A percentile compares a stretch with the other conserved stretches of the same genome.
Conservation (phyloP, 768 basidiomycete species). For the Crassisporium funariophilum region DNA sequence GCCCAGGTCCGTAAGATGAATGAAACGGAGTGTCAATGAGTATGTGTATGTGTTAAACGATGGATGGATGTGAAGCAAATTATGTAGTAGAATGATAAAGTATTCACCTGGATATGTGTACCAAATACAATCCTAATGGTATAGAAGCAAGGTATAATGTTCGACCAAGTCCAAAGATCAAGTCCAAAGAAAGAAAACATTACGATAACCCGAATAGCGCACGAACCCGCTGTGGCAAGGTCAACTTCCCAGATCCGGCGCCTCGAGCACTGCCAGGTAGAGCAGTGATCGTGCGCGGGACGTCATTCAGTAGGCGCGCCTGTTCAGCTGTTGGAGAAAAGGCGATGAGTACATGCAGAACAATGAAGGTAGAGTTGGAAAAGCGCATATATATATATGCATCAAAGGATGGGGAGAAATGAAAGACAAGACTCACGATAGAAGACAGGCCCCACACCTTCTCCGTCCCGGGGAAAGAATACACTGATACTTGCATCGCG, state of each 20-base stretch:
- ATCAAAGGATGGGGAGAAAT: not conserved
- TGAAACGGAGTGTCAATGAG: too few species aligned
- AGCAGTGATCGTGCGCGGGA: constrained; percentile 24
- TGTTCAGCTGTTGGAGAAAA: constrained; percentile 23
- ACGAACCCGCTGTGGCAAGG: constrained; percentile 30
- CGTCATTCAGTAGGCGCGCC: constrained; percentile 17
- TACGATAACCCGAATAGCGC: constrained; percentile 14
- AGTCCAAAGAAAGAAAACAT: not conserved
- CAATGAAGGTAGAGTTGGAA: not conserved
- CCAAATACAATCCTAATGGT: too few species aligned
- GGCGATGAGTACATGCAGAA: too few species aligned
- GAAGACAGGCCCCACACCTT: constrained; percentile 29
- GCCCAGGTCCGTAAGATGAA: too few species aligned
- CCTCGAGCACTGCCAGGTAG: constrained; percentile 12
- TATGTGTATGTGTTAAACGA: too few species aligned
- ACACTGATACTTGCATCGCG: constrained; percentile 31
- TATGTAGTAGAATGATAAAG: too few species aligned
- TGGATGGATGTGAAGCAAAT: too few species aligned
- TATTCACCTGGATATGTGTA: too few species aligned
- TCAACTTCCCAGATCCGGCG: constrained; percentile 18
- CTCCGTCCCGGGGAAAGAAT: constrained; percentile 26
- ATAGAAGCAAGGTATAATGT: constrained; percentile 2
- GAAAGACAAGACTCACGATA: constrained; percentile 24
- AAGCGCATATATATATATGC: not conserved
- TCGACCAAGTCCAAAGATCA: not conserved